These are phyloP conservation scores for Trichoderma sp. DNA, from an alignment of 2,329 filamentous ascomycete species.

Conservation along the genomic window DNA sequence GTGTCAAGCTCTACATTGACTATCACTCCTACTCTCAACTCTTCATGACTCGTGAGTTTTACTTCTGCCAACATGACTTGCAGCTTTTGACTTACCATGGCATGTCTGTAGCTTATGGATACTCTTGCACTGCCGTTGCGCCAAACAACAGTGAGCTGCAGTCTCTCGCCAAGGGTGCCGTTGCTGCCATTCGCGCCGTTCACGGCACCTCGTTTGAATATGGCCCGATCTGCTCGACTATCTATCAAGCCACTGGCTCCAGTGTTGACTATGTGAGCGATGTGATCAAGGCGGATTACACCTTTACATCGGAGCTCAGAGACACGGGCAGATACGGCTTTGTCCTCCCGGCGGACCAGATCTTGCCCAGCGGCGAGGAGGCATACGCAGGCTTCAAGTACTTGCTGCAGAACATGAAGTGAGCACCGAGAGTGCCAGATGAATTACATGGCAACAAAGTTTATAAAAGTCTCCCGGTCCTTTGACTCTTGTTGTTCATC, in stretches of 20 bases:
- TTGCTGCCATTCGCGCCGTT: conserved; percentile 52
- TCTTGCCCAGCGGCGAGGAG: conserved; percentile 49
- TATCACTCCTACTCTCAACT: conserved; percentile 66
- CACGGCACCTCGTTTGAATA: conserved; percentile 46
- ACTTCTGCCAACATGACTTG: conserved; percentile 36
- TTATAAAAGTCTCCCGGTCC: neutral
- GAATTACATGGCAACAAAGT: neutral
- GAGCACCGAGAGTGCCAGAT: neutral
- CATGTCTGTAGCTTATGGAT: conserved; percentile 59
- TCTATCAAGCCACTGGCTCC: conserved; percentile 58
- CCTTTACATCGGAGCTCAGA: conserved; percentile 46
- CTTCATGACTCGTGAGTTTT: conserved; percentile 60
- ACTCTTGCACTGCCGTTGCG: conserved; percentile 54
- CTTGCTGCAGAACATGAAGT: conserved; percentile 52
- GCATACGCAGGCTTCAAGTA: conserved; percentile 59
- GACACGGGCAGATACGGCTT: conserved; percentile 46
- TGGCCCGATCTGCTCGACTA: conserved; percentile 61
- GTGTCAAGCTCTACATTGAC: conserved; percentile 65
- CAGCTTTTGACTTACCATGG: conserved; percentile 40
- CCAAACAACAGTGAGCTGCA: conserved; percentile 53
- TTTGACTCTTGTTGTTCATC: neutral
- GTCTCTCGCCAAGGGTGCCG: conserved; percentile 51
- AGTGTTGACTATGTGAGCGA: conserved; percentile 52
- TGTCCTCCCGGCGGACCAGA: conserved; percentile 47
- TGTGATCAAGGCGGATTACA: conserved; percentile 46